A percentile compares a stretch with the other conserved stretches of the same genome.
phyloP scores from a whole-genome alignment of 306 rosid genomes.

The Vicia sativa region DNA sequence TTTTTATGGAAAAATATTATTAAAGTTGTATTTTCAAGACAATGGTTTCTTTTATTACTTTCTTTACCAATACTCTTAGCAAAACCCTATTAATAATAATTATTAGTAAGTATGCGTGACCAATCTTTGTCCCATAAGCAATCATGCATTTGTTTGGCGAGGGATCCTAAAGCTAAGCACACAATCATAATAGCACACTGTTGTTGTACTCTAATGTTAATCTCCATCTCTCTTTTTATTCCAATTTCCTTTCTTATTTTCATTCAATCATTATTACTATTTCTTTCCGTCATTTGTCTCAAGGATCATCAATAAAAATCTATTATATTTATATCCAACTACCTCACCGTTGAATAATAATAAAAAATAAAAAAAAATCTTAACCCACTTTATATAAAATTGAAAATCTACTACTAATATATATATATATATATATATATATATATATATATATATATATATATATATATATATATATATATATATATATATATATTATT shows the following conservation, averaged over 20 bases:
- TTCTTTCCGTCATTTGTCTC: constrained; percentile 34
- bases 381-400: too few relatives aligned
- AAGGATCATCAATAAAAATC: constrained; percentile 37
- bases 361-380: too few relatives aligned
- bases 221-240: neutral
- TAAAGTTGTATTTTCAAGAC: too few relatives aligned
- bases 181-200: constrained; percentile 53
- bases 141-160: constrained; percentile 58
- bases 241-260: neutral
- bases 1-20: too few relatives aligned
- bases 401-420: too few relatives aligned
- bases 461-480: too few relatives aligned
- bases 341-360: neutral
- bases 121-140: constrained; percentile 49
- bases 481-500: too few relatives aligned
- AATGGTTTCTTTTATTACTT: too few relatives aligned
- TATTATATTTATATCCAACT: constrained; percentile 41
- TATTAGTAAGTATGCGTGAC: constrained; percentile 30
- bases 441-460: too few relatives aligned
- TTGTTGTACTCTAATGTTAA: constrained; percentile 49
- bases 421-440: too few relatives aligned
- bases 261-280: neutral
- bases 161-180: constrained; percentile 52
- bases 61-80: too few relatives aligned
- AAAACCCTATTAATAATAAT: too few relatives aligned